A percentile compares a stretch with the other conserved stretches of the same genome.
Evolutionary conservation across 345 rosid genomes (phyloP).

Genomic region (Aegle marmelos): DNA sequence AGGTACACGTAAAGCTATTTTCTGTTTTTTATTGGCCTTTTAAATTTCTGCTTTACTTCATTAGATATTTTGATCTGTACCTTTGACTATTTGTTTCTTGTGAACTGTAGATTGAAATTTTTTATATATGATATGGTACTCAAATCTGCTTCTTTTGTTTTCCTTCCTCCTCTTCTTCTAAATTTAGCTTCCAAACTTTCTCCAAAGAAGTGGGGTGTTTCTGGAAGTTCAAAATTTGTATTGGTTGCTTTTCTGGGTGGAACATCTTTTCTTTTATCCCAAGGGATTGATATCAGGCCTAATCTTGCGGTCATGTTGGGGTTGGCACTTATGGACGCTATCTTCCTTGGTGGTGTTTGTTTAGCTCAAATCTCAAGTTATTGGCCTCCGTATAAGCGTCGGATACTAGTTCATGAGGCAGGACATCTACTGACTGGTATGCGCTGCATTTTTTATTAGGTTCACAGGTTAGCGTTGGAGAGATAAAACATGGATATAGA

Average conservation of each 20-base stretch:
- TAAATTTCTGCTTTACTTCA: not conserved
- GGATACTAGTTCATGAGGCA: slow-evolving; percentile 93
- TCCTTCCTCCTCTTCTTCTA: not conserved
- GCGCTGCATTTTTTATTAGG: not conserved
- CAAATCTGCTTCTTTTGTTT: not conserved
- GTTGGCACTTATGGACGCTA: slow-evolving; percentile 64
- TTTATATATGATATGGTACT: not conserved
- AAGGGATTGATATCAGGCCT: slow-evolving; percentile 73
- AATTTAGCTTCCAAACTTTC: slow-evolving; percentile 60
- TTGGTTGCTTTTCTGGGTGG: slow-evolving; percentile 64
- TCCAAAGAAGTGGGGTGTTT: slow-evolving; percentile 89
- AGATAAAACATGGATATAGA: not conserved
- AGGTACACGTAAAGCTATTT: slow-evolving; percentile 34
- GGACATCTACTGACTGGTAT: slow-evolving; percentile 87
- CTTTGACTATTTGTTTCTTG: not conserved
- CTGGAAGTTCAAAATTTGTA: slow-evolving; percentile 56
- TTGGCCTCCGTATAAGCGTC: slow-evolving; percentile 88
- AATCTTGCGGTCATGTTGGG: slow-evolving; percentile 67
- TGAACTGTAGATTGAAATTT: not conserved
- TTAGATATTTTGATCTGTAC: not conserved
- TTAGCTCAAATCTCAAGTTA: slow-evolving; percentile 81
- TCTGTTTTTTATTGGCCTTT: not conserved
- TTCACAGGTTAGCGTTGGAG: slow-evolving; percentile 5
- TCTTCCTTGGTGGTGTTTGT: slow-evolving; percentile 81
- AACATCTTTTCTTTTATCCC: slow-evolving; percentile 62